These are phyloP conservation scores for Leptographium procerum DNA, from an alignment of 2,329 filamentous ascomycete species.

Conservation along the genomic window DNA sequence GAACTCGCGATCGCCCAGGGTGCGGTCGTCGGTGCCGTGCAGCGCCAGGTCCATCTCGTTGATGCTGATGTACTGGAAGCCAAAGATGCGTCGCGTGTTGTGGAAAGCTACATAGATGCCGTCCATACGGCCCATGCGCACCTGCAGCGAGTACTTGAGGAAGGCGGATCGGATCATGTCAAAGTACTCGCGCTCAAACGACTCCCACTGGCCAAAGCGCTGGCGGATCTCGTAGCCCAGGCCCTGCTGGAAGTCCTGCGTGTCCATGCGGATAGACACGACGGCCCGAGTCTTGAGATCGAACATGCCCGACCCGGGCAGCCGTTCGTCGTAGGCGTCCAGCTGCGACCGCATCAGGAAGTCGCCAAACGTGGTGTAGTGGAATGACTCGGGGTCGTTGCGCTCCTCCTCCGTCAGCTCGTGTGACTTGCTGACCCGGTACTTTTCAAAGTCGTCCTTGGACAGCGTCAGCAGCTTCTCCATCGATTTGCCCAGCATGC, in stretches of 20 bases:
- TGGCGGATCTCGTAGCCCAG: slow-evolving; percentile 77
- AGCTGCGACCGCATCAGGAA: slow-evolving; percentile 93
- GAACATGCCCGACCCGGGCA: slow-evolving; percentile 89
- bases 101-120: slow-evolving; percentile 96
- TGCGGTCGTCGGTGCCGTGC: slow-evolving; percentile 60
- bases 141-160: slow-evolving; percentile 93
- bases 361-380: slow-evolving; percentile 77
- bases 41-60: slow-evolving; percentile 80
- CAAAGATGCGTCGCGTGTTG: slow-evolving; percentile 90
- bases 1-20: slow-evolving; percentile 75
- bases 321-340: slow-evolving; percentile 73
- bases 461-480: slow-evolving; percentile 85
- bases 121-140: slow-evolving; percentile 95
- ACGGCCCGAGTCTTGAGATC: slow-evolving; percentile 94
- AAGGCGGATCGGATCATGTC: slow-evolving; percentile 95
- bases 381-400: slow-evolving; percentile 64
- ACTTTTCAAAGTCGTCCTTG: slow-evolving; percentile 75
- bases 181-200: slow-evolving; percentile 89
- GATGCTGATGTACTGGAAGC: slow-evolving; percentile 87
- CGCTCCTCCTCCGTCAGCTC: slow-evolving; percentile 62
- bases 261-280: slow-evolving; percentile 81
- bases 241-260: slow-evolving; percentile 57
- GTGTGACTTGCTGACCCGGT: slow-evolving; percentile 56
- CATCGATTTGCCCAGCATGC: slow-evolving; percentile 89
- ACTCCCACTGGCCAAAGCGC: slow-evolving; percentile 70